A percentile compares a stretch with the other conserved stretches of the same genome.
These are phyloP conservation scores for Lachnellula suecica DNA, from an alignment of 2,329 filamentous ascomycete genomes.

Conservation along the genomic window DNA sequence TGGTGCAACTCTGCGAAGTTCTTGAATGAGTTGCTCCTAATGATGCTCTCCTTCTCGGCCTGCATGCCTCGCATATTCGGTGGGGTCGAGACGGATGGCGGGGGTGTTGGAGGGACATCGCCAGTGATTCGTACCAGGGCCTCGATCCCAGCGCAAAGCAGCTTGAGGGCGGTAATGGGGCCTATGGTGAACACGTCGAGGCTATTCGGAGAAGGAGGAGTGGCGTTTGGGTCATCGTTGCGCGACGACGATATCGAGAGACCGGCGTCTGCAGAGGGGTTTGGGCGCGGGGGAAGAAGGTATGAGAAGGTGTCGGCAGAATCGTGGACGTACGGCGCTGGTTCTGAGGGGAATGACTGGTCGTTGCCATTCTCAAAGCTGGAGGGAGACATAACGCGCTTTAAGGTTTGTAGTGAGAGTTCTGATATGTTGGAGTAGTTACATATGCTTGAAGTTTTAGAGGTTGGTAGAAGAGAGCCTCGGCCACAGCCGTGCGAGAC, in stretches of 20 bases:
- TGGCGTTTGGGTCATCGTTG: constrained; percentile 27
- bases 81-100: constrained; percentile 60
- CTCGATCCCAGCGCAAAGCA: constrained; percentile 73
- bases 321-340: constrained; percentile 29
- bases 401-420: neutral
- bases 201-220: constrained; percentile 34
- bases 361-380: constrained; percentile 2
- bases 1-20: constrained; percentile 29
- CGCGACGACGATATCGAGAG: constrained; percentile 19
- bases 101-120: constrained; percentile 79
- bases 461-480: constrained; percentile 12
- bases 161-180: constrained; percentile 72
- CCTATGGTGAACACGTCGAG: constrained; percentile 73
- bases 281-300: constrained; percentile 29
- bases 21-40: constrained; percentile 55
- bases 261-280: constrained; percentile 31
- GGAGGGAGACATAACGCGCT: constrained; percentile 17
- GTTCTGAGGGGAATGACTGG: constrained; percentile 5
- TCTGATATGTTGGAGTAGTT: neutral
- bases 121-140: constrained; percentile 70
- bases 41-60: constrained; percentile 60
- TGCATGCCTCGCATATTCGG: constrained; percentile 65
- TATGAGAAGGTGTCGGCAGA: constrained; percentile 27
- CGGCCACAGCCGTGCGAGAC: constrained; percentile 22
- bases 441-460: constrained; percentile 3